Conservation (phyloP, 169 alveolate species). For the Amoebophrya sp. region DNA sequence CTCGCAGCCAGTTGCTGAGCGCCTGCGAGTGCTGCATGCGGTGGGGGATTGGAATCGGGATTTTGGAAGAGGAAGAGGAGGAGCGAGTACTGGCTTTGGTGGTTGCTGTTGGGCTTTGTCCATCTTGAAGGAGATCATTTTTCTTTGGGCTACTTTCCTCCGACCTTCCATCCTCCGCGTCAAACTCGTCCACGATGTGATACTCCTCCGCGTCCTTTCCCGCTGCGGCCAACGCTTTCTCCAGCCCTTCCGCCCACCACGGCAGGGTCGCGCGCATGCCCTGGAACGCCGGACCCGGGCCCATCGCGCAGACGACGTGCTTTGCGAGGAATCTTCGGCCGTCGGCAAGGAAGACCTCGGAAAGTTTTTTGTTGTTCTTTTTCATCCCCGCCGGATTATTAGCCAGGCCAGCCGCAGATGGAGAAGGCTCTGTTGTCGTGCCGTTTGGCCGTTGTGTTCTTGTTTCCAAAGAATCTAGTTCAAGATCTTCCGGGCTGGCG, state of each 20-base stretch:
- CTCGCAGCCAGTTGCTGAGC: neutral
- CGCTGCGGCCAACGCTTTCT: neutral
- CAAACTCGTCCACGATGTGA: too few species aligned
- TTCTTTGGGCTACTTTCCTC: too few species aligned
- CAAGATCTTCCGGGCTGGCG: too few species aligned
- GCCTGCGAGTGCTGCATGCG: neutral
- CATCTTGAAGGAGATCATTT: too few species aligned
- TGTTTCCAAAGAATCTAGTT: too few species aligned
- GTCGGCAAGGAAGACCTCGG: neutral
- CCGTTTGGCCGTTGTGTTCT: too few species aligned
- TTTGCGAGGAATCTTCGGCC: neutral
- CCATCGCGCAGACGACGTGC: neutral
- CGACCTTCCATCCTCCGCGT: too few species aligned
- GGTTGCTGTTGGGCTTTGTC: too few species aligned
- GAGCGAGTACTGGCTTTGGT: too few species aligned
- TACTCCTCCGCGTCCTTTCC: neutral
- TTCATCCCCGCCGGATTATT: neutral
- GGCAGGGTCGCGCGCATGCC: slow-evolving; percentile 17
- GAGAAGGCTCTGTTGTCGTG: too few species aligned
- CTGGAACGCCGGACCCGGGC: slow-evolving; percentile 11
- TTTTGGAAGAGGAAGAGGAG: neutral
- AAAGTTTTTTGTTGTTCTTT: neutral
- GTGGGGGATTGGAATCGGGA: neutral
- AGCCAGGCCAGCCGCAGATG: too few species aligned
- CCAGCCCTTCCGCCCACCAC: neutral